phyloP scores from a whole-genome alignment of 192 early-diverging fungal genomes.

The Kappamyces sp. region DNA sequence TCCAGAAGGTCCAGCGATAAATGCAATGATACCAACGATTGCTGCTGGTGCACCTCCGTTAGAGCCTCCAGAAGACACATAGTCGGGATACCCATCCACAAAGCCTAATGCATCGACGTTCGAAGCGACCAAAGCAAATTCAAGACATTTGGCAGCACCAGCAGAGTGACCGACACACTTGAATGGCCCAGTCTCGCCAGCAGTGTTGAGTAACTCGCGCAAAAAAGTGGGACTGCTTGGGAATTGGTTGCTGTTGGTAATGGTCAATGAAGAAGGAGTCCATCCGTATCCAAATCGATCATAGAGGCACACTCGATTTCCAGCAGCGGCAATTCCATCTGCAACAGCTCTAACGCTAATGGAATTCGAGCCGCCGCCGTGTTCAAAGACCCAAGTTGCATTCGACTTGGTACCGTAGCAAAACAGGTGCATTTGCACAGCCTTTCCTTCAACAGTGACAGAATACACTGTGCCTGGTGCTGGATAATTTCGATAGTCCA shows the following conservation, averaged over 20 bases:
- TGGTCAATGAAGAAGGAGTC: not conserved
- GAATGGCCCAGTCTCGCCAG: not conserved
- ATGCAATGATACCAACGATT: not conserved
- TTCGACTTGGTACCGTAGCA: slow-evolving; percentile 2
- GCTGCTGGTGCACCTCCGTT: not conserved
- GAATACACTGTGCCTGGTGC: not conserved
- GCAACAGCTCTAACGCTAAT: not conserved
- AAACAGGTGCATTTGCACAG: not conserved
- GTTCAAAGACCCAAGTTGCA: not conserved
- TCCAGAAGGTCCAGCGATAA: not conserved
- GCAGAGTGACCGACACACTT: slow-evolving; percentile 1
- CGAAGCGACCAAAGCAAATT: not conserved
- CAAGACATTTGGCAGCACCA: not conserved
- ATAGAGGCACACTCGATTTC: not conserved
- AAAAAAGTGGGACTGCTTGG: not conserved
- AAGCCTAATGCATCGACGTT: not conserved
- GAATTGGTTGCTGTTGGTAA: not conserved
- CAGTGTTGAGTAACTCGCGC: not conserved
- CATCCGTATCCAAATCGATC: not conserved
- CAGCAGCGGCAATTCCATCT: not conserved
- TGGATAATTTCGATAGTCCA: not conserved
- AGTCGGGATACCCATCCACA: not conserved
- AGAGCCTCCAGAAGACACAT: not conserved
- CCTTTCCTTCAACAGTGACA: not conserved
- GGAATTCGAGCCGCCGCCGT: not conserved